Percentiles rank a stretch among this genome's conserved stretches.
Conservation (phyloP, 1,284 basidiomycete genomes). For the Garcileccinum viscosum region DNA sequence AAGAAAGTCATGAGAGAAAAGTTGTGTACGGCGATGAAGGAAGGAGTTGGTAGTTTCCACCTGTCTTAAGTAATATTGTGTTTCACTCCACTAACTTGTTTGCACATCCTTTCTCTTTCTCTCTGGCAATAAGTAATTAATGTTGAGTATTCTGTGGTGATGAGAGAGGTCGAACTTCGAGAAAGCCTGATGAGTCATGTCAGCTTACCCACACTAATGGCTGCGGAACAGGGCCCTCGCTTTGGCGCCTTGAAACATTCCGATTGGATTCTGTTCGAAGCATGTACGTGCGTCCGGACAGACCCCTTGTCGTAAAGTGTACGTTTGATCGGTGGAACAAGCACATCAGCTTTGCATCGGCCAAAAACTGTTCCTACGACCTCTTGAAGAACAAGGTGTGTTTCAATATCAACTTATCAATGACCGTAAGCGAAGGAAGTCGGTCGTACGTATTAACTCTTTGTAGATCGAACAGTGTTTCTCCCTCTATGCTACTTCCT, state of each 20-base stretch:
- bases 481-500: conserved; percentile 71
- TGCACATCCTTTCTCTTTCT: conserved; percentile 23
- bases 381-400: conserved; percentile 71
- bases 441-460: conserved; percentile 3
- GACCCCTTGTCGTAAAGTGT: conserved; percentile 79
- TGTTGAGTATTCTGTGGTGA: neutral
- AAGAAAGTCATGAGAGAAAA: conserved; percentile 84
- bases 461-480: conserved; percentile 82
- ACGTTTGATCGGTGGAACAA: conserved; percentile 76
- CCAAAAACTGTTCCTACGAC: conserved; percentile 77
- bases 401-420: neutral
- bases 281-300: conserved; percentile 58
- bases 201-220: conserved; percentile 9
- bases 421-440: neutral
- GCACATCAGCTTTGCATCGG: conserved; percentile 77
- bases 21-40: conserved; percentile 81
- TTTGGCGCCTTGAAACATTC: conserved; percentile 4
- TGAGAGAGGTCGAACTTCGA: neutral
- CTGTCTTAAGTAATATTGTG: conserved; percentile 65
- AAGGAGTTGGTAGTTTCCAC: conserved; percentile 95
- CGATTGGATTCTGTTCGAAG: conserved; percentile 13
- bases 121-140: conserved; percentile 19
- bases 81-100: conserved; percentile 31
- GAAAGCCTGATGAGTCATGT: conserved; percentile 16
- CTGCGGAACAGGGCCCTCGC: conserved; percentile 31